These are phyloP conservation scores for Potentilla sterilis DNA, from an alignment of 306 rosid genomes.

Conservation along the genomic window DNA sequence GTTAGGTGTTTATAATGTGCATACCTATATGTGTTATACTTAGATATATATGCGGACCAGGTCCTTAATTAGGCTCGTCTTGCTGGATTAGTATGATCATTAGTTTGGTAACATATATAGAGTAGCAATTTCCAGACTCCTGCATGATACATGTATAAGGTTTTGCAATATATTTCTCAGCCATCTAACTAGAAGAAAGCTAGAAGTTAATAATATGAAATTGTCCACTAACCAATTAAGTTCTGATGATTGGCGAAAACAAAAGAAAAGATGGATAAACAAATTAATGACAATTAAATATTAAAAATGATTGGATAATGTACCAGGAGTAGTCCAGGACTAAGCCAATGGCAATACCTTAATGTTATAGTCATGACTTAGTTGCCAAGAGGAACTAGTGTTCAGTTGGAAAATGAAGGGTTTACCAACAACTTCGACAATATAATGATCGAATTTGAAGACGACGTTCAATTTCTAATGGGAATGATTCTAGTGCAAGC, in stretches of 20 bases:
- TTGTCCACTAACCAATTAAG: too few species aligned
- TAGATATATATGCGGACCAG: too few species aligned
- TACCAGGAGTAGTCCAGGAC: not conserved
- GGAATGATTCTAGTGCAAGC: not conserved
- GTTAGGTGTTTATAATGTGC: not conserved
- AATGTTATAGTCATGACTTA: not conserved
- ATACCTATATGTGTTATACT: too few species aligned
- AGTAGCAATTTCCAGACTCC: not conserved
- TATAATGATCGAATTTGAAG: not conserved
- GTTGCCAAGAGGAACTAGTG: not conserved
- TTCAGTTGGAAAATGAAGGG: not conserved
- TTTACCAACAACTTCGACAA: not conserved
- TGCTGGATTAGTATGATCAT: not conserved
- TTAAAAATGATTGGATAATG: not conserved
- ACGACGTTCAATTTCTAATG: not conserved
- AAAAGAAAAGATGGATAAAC: not conserved
- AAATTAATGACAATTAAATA: not conserved
- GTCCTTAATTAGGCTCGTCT: not conserved
- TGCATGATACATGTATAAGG: slow-evolving; percentile 1
- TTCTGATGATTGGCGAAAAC: not conserved
- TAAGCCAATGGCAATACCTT: not conserved
- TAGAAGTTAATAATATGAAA: too few species aligned
- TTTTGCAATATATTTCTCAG: not conserved
- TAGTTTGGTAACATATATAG: not conserved
- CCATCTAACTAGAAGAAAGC: too few species aligned